Conservation (phyloP, 768 basidiomycete genomes). For the Agrocybe chaxingu region DNA sequence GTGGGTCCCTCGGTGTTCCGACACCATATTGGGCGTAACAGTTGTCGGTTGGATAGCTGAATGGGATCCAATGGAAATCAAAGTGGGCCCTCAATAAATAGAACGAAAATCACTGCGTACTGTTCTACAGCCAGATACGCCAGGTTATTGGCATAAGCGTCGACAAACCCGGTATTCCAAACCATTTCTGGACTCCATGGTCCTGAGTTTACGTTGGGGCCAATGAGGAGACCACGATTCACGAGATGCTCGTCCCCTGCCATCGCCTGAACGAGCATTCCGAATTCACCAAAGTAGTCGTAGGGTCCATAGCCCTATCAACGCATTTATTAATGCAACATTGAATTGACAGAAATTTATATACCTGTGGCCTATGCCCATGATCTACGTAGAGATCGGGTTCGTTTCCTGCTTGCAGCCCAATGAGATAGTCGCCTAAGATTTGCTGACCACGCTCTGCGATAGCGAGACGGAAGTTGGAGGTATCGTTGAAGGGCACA, state of each 20-base stretch:
- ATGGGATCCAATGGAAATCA: slow-evolving; percentile 28
- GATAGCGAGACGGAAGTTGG: slow-evolving; percentile 50
- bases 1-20: slow-evolving; percentile 40
- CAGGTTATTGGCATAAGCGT: slow-evolving; percentile 35
- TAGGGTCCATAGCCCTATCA: slow-evolving; percentile 31
- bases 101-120: slow-evolving; percentile 29
- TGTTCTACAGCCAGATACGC: slow-evolving; percentile 55
- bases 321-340: too few relatives aligned
- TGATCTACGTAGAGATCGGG: slow-evolving; percentile 48
- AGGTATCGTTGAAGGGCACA: slow-evolving; percentile 67
- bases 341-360: neutral
- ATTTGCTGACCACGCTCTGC: slow-evolving; percentile 62
- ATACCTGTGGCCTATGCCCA: slow-evolving; percentile 31
- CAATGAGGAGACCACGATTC: slow-evolving; percentile 50
- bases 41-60: slow-evolving; percentile 60
- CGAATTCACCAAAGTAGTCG: slow-evolving; percentile 57
- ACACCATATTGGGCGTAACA: slow-evolving; percentile 49
- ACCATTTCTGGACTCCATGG: slow-evolving; percentile 52
- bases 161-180: slow-evolving; percentile 53
- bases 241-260: slow-evolving; percentile 29
- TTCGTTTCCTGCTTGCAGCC: slow-evolving; percentile 74
- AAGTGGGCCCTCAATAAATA: slow-evolving; percentile 1
- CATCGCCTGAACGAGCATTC: slow-evolving; percentile 42
- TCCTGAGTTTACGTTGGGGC: slow-evolving; percentile 49
- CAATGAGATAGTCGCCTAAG: slow-evolving; percentile 64